These are phyloP conservation scores for Cutaneotrichosporon cutaneum DNA, from an alignment of 1,284 basidiomycete species.

Conservation along the genomic window DNA sequence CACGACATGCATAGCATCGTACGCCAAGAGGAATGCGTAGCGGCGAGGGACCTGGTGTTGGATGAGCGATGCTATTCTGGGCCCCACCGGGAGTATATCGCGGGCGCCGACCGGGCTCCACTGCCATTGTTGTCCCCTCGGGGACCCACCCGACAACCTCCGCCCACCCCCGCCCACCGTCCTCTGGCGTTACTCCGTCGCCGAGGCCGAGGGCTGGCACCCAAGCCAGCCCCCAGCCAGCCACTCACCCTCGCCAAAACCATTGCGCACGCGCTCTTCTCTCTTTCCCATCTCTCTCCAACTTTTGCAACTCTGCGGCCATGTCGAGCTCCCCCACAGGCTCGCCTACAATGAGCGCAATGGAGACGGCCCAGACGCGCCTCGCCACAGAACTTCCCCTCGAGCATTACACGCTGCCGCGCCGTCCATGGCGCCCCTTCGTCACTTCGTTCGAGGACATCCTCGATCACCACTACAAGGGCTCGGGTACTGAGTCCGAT, in stretches of 20 bases:
- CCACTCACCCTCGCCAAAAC: neutral
- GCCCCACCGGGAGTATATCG: neutral
- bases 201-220: neutral
- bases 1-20: neutral
- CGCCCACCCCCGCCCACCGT: neutral
- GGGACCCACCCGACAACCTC: neutral
- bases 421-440: slow-evolving; percentile 38
- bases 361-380: neutral
- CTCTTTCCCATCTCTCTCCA: no score
- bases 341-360: neutral
- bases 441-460: slow-evolving; percentile 49
- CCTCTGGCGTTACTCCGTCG: neutral
- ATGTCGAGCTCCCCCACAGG: neutral
- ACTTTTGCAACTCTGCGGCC: no score
- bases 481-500: slow-evolving; percentile 48
- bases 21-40: neutral
- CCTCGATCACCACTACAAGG: slow-evolving; percentile 44
- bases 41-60: neutral
- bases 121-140: neutral
- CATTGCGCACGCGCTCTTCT: neutral
- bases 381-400: neutral
- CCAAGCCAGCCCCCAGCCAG: no score
- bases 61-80: neutral
- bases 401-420: slow-evolving; percentile 9
- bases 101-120: neutral